Evolutionary conservation across 305 asterid species (phyloP).

Genomic region (Euphrasia arctica): DNA sequence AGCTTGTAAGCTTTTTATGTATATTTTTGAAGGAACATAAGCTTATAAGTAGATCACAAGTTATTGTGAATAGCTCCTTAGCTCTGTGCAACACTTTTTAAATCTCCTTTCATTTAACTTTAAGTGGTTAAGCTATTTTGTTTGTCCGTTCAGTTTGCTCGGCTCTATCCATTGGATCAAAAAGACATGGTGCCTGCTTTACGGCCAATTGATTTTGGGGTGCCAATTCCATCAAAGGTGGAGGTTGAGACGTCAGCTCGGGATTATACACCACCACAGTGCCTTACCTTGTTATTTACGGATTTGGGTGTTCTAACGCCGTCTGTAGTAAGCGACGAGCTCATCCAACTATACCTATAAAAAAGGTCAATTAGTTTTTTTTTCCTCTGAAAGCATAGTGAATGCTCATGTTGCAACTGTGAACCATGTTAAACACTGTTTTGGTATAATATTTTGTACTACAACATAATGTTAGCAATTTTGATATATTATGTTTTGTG

Average conservation of each 20-base stretch:
- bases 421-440: not conserved
- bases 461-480: not conserved
- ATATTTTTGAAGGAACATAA: not conserved
- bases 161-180: slow-evolving; percentile 73
- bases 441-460: not conserved
- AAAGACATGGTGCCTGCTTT: slow-evolving; percentile 85
- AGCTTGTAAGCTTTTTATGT: not conserved
- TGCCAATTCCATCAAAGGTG: slow-evolving; percentile 79
- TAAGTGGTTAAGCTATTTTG: slow-evolving; percentile 5
- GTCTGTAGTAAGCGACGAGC: slow-evolving; percentile 85
- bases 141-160: slow-evolving; percentile 61
- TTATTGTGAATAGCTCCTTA: too few relatives aligned
- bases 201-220: slow-evolving; percentile 79
- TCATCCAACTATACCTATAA: slow-evolving; percentile 73
- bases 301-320: slow-evolving; percentile 83
- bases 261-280: slow-evolving; percentile 85
- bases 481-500: not conserved
- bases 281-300: slow-evolving; percentile 69
- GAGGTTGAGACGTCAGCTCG: slow-evolving; percentile 90
- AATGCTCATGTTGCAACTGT: not conserved
- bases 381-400: not conserved
- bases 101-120: not conserved
- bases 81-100: not conserved
- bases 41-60: too few relatives aligned
- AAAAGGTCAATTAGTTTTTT: not conserved